Conservation (phyloP, 495 filamentous ascomycete genomes). For the Penicillium goetzii region DNA sequence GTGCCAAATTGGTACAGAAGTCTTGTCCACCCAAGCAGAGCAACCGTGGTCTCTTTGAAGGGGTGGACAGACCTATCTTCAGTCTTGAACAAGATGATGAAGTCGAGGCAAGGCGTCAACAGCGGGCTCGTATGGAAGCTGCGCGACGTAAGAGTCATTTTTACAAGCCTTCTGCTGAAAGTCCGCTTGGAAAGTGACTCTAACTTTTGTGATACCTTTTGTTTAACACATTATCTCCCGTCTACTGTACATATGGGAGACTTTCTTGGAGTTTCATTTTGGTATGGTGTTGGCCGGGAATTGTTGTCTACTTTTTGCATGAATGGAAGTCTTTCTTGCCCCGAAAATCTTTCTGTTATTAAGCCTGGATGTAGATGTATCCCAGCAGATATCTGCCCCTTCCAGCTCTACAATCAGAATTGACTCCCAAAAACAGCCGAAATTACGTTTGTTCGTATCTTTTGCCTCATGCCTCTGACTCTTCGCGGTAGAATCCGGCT, state of each 20-base stretch:
- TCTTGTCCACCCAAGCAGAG: slow-evolving; percentile 74
- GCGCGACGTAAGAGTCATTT: slow-evolving; percentile 82
- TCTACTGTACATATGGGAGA: slow-evolving; percentile 31
- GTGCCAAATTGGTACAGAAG: slow-evolving; percentile 61
- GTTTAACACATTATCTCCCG: slow-evolving; percentile 15
- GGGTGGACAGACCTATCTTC: slow-evolving; percentile 14
- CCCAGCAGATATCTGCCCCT: background rate
- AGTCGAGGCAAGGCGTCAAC: slow-evolving; percentile 44
- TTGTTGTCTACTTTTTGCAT: background rate
- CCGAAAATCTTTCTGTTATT: background rate
- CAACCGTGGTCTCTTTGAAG: slow-evolving; percentile 49
- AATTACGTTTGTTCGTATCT: background rate
- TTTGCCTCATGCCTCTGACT: slow-evolving; percentile 25
- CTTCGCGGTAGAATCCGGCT: slow-evolving; percentile 75
- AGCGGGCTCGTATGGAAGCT: slow-evolving; percentile 70
- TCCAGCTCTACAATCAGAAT: background rate
- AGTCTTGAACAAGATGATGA: slow-evolving; percentile 30
- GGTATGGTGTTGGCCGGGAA: background rate
- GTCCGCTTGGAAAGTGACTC: slow-evolving; percentile 57
- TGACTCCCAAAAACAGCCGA: background rate
- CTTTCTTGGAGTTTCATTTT: slow-evolving; percentile 10
- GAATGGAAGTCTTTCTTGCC: background rate
- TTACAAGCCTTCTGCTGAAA: slow-evolving; percentile 76
- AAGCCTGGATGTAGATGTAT: background rate
- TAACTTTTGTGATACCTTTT: slow-evolving; percentile 10